Evolutionary conservation across 2,329 filamentous ascomycete genomes (phyloP), one percentile per base, ranked within the genome.

Genomic region (Fusarium sp.): DNA sequence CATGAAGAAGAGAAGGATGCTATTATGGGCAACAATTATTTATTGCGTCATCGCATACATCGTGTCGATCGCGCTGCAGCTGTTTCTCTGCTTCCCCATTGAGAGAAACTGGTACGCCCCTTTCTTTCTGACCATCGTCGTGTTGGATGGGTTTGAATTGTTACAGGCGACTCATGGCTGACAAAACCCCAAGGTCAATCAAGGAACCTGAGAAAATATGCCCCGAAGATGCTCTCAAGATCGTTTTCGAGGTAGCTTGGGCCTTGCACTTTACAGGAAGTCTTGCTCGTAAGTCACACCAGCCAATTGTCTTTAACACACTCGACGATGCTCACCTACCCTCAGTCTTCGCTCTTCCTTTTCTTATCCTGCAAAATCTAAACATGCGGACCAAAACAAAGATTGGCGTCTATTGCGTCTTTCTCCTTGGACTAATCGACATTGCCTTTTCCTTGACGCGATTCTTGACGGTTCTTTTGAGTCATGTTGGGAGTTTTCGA

Each of bases 361-460:
- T 66, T n/a, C 56, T 61, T 0, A 56, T 53, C 9, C 27, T 59
- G 11, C 38, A 58, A 16, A 61, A 65, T 5, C 9, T 72, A 10
- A 59, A 64, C 10, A 62, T 72, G 62, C 38, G 38, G 1, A 46
- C 3, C 11, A 36, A 29, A 17, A 49, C 62, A 1, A 65, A 68
- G 24, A 31, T 72, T 2, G 60, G 67, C 1, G 22, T 72, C 5
- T 67, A 65, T 49, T 40, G 63, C 16, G 58, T 66, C 16, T 71
- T 71, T 24, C 38, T 71, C 0, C 63, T 73, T 3, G 71, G 71
- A 0, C 11, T 73, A 5, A 20, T 73, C 12, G 67, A 71, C 24
- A 71, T 73, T 10, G 38, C 67, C 5, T 71, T 73, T 16, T 64
- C 65, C 4, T 10, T 73, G 7, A 46, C 70, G 2, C 65, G 71